Evolutionary conservation across 192 early-diverging fungal species (phyloP), one percentile per base, ranked within the genome.

Genomic region (Coemansia sp.): DNA sequence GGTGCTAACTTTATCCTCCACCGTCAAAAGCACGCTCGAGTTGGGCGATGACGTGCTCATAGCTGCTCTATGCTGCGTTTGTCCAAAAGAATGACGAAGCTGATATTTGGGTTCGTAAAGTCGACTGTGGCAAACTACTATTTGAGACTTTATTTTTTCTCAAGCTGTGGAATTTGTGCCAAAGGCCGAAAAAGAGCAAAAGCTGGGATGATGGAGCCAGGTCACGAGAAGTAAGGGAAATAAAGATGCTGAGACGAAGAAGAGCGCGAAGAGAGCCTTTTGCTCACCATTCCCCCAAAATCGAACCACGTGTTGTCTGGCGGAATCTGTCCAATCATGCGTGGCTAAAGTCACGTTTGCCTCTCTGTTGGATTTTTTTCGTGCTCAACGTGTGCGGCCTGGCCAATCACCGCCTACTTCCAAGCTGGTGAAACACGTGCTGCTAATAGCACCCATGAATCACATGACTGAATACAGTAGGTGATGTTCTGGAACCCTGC

Each of bases 281-380:
- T 52, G 21, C 24, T n/a, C 10, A 21, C 8, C 50, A 19, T 52
- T 52, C 10, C 27, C 1, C 10, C 60, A 72, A 59, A 67, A 66
- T 65, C 76, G 59, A 78, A 59, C 76, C 76, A 78, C 76, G 70
- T 78, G 76, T 56, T 67, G 45, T 55, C 23, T n/a, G 14, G 2
- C n/a, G 0, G 12, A 14, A 19, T 25, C 19, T 50, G 47, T 38
- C 76, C 76, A 78, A 78, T 78, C 62, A 64, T 5, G 12, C 6
- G 2, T 8, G 25, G 38, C 7, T 37, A n/a, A 11, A 6, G 61
- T 78, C 76, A 78, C 76, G 76, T 72, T 65, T 56, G 49, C 22
- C n/a, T 24, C 47, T 5, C 63, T 10, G 39, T 59, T 69, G 41
- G 73, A 75, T 75, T 75, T 69, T 67, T 43, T 32, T 17, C 37